Evolutionary conservation across 2,329 filamentous ascomycete genomes (phyloP).

Genomic region (Colletotrichum sansevieriae): DNA sequence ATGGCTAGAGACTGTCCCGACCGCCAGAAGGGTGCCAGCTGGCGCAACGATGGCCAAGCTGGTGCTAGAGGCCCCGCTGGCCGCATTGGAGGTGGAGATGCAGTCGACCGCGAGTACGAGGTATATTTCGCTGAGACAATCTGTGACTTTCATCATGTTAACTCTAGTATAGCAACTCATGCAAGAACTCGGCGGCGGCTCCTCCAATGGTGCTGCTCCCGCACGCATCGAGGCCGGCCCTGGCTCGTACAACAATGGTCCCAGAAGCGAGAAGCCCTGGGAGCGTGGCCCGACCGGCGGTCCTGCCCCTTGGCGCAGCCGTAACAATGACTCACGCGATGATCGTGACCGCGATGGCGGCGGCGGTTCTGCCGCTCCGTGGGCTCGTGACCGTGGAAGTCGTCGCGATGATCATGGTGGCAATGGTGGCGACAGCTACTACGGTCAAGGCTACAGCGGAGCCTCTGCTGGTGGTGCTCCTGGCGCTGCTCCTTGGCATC

Average conservation of each 20-base stretch:
- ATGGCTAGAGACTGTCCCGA: constrained; percentile 99
- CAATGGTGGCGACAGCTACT: constrained; percentile 57
- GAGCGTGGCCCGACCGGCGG: constrained; percentile 87
- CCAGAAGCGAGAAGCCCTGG: constrained; percentile 82
- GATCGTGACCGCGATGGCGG: constrained; percentile 55
- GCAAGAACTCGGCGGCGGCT: constrained; percentile 91
- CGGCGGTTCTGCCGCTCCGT: constrained; percentile 67
- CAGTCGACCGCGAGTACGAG: constrained; percentile 94
- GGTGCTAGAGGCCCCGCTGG: constrained; percentile 64
- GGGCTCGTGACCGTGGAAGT: constrained; percentile 68
- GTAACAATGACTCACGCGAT: constrained; percentile 65
- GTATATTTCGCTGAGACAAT: constrained; percentile 62
- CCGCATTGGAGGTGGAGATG: constrained; percentile 82
- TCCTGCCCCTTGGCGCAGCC: constrained; percentile 82
- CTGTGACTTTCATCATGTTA: constrained; percentile 50
- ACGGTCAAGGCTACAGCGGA: constrained; percentile 50
- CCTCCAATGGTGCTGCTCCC: constrained; percentile 71
- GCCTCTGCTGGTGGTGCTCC: constrained; percentile 41
- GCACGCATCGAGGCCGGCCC: constrained; percentile 90
- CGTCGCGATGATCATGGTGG: constrained; percentile 58
- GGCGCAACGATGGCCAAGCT: constrained; percentile 80
- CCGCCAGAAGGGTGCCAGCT: constrained; percentile 88
- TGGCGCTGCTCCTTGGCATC: constrained; percentile 70
- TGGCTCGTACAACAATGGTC: constrained; percentile 68
- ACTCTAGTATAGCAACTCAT: constrained; percentile 84